Base-by-base conservation (phyloP, 1,139 yeast genomes). In the Yamadazyma diospyri region DNA sequence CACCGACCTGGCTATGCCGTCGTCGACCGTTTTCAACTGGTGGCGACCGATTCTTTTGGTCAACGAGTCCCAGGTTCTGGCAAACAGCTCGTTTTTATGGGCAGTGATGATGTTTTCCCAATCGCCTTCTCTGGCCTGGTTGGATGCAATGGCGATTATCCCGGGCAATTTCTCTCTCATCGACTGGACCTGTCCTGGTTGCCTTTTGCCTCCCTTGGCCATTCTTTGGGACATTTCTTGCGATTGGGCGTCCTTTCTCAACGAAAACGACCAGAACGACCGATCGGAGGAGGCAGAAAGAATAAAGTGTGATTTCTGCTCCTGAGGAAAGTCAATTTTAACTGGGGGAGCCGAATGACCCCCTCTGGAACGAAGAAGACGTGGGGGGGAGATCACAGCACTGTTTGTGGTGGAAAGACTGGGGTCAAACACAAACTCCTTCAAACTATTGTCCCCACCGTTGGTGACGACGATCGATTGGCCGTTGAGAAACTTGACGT, bases 71-170 rank as follows among this genome's bases (percentile, higher is more conserved):
- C 98, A 94, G 1, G 96, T 84, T 49, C 95, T 76, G 1, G 97
- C 98, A 60, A 78, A 81, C 1, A 69, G 59, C 48, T 84, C 92
- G 40, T 82, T 88, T 50, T 81, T 81, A 57, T 94, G 98, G 0
- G 87, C 94, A 20, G 98, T 88, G n/a, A 94, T 55, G 34, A 94
- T 70, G 50, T 88, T 88, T 51, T 88, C 98, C 98, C 98, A 94
- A 37, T 92, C 94, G 20, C 92, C 92, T 48, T 79, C 82, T 51
- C 94, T 76, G 19, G 86, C 76, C 38, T 77, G 78, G 40, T 85
- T 85, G 42, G 84, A 80, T 1, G 95, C 81, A 42, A 92, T 69
- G 25, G 77, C 69, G 3, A 76, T 65, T 38, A 89, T 79, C 45
- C 87, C 94, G 1, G 95, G 83, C 50, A 86, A 81, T 50, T 84